Percentiles rank a stretch among this genome's conserved stretches.
Conservation (phyloP, 495 filamentous ascomycete genomes). For the Apodospora peruviana region DNA sequence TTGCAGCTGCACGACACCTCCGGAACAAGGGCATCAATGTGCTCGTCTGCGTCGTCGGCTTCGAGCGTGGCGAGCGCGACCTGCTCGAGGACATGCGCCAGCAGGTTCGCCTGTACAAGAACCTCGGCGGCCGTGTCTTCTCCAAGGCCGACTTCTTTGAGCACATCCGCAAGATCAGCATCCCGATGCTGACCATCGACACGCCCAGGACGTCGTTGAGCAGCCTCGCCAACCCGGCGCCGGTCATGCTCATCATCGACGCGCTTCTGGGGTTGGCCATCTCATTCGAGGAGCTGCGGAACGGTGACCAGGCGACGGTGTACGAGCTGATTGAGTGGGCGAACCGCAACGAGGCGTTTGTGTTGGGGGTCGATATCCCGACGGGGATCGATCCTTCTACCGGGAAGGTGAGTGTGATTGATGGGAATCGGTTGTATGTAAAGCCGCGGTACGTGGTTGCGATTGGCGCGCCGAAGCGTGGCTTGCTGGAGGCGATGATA, state of each 20-base stretch:
- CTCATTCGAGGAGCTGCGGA: slow-evolving; percentile 75
- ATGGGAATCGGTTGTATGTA: slow-evolving; percentile 67
- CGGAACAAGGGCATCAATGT: slow-evolving; percentile 73
- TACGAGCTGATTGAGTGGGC: slow-evolving; percentile 83
- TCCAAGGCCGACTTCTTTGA: slow-evolving; percentile 50
- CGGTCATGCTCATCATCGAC: slow-evolving; percentile 80
- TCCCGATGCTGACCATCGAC: slow-evolving; percentile 32
- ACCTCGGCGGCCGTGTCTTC: slow-evolving; percentile 66
- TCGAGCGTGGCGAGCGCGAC: slow-evolving; percentile 58
- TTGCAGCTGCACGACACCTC: slow-evolving; percentile 82
- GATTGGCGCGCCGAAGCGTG: slow-evolving; percentile 78
- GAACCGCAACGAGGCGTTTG: slow-evolving; percentile 70
- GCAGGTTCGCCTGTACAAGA: slow-evolving; percentile 71
- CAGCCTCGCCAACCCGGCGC: slow-evolving; percentile 27
- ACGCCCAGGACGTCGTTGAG: slow-evolving; percentile 28
- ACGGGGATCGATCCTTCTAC: slow-evolving; percentile 76
- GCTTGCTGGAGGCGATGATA: slow-evolving; percentile 65
- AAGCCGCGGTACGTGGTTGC: slow-evolving; percentile 71
- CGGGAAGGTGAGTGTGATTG: slow-evolving; percentile 54
- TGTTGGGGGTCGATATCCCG: slow-evolving; percentile 81
- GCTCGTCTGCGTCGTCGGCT: slow-evolving; percentile 74
- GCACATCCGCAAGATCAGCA: slow-evolving; percentile 35
- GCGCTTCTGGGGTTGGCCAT: slow-evolving; percentile 79
- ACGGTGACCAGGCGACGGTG: slow-evolving; percentile 73
- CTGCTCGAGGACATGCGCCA: slow-evolving; percentile 67